These are phyloP conservation scores for Actinomortierella wolfii DNA, from an alignment of 371 early-diverging fungal genomes.

Conservation along the genomic window DNA sequence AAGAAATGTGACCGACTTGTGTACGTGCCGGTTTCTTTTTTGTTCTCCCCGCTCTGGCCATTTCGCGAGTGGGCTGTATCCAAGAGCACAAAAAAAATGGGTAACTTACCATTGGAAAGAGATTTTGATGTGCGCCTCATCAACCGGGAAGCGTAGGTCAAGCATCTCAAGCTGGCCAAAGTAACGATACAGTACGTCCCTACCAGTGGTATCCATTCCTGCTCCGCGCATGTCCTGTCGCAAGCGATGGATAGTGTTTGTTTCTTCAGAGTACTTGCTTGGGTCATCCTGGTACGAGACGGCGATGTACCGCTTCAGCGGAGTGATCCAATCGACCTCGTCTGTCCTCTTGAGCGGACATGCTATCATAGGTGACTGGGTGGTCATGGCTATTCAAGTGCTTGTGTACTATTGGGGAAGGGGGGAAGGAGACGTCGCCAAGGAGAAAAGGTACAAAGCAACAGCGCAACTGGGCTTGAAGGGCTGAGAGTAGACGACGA, in stretches of 20 bases:
- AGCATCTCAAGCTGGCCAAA: conserved; percentile 94
- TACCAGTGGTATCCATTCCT: conserved; percentile 87
- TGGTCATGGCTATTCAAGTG: conserved; percentile 12
- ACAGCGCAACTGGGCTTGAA: no score
- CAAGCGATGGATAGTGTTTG: conserved; percentile 84
- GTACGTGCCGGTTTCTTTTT: conserved; percentile 11
- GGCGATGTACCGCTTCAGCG: conserved; percentile 84
- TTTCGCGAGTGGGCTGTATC: not conserved
- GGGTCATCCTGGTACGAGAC: conserved; percentile 91
- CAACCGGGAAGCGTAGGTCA: conserved; percentile 92
- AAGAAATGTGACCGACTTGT: conserved; percentile 10
- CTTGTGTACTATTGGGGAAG: not conserved
- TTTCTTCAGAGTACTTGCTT: conserved; percentile 83
- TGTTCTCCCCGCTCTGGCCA: not conserved
- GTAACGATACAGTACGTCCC: conserved; percentile 93
- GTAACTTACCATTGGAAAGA: conserved; percentile 82
- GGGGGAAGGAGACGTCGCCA: not conserved
- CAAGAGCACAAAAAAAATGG: not conserved
- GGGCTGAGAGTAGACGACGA: no score
- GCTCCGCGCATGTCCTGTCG: conserved; percentile 96
- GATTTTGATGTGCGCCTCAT: conserved; percentile 87
- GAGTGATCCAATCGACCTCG: conserved; percentile 87
- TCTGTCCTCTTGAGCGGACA: conserved; percentile 82
- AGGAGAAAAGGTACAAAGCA: not conserved
- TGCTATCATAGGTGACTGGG: conserved; percentile 47